Evolutionary conservation across 108 stramenopile species (phyloP).

Genomic region (Cyclotella atomus): DNA sequence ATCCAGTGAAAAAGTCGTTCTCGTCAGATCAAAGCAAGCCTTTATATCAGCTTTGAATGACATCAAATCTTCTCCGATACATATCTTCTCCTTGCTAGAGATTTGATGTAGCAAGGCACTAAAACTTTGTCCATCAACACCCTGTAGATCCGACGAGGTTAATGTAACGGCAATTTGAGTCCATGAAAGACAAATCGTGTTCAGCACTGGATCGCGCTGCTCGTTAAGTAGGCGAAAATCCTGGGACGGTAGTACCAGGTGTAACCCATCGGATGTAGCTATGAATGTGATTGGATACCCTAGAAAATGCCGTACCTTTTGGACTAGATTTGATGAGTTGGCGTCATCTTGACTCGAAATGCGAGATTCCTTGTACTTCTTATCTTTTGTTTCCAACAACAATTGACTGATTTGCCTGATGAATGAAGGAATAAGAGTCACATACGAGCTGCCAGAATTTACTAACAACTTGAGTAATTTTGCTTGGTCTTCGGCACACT

Average conservation of each 20-base stretch:
- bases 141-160: background rate
- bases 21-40: background rate
- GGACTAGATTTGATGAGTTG: background rate
- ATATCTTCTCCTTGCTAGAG: background rate
- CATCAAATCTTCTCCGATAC: background rate
- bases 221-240: background rate
- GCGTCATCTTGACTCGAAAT: background rate
- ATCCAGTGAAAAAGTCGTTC: background rate
- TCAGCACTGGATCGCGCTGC: background rate
- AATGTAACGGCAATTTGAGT: background rate
- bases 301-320: background rate
- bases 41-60: background rate
- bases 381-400: background rate
- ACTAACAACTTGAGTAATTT: background rate
- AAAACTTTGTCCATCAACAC: background rate
- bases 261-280: background rate
- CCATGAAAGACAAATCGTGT: slow-evolving; percentile 4
- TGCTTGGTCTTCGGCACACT: background rate
- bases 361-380: background rate
- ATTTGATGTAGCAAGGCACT: background rate
- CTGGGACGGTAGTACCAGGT: slow-evolving; percentile 9
- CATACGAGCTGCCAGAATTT: background rate
- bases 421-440: background rate
- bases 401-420: background rate
- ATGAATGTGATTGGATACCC: background rate